A percentile compares a stretch with the other conserved stretches of the same genome.
Evolutionary conservation across 2,329 filamentous ascomycete species (phyloP).

Genomic region (Aspergillus sp.): DNA sequence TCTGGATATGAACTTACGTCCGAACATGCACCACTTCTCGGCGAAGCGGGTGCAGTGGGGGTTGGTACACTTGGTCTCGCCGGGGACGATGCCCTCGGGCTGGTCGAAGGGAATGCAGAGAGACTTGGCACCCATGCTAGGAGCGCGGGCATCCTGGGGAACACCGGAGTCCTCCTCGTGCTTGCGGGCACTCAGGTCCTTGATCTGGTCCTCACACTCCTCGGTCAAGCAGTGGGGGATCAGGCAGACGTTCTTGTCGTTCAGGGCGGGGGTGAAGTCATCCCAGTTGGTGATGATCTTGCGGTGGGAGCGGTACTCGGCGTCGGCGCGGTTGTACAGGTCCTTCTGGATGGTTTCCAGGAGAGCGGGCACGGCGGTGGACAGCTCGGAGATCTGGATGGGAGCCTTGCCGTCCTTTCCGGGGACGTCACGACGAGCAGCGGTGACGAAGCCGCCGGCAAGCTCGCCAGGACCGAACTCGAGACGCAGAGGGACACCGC

Average conservation of each 20-base stretch:
- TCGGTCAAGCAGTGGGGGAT: slow-evolving; percentile 85
- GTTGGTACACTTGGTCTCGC: slow-evolving; percentile 88
- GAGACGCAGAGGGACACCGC: slow-evolving; percentile 88
- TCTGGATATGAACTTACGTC: slow-evolving; percentile 54
- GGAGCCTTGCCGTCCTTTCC: slow-evolving; percentile 71
- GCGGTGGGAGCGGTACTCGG: slow-evolving; percentile 76
- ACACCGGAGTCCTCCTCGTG: slow-evolving; percentile 63
- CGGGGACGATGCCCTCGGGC: slow-evolving; percentile 74
- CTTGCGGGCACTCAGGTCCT: slow-evolving; percentile 82
- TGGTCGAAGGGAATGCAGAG: slow-evolving; percentile 83
- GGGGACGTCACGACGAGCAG: slow-evolving; percentile 78
- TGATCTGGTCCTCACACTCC: slow-evolving; percentile 91
- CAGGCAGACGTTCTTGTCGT: slow-evolving; percentile 87
- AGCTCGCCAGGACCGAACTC: slow-evolving; percentile 96
- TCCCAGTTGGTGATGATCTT: slow-evolving; percentile 83
- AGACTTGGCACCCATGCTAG: slow-evolving; percentile 75
- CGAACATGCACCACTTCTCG: slow-evolving; percentile 91
- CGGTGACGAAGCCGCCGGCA: slow-evolving; percentile 79
- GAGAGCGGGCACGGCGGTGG: slow-evolving; percentile 72
- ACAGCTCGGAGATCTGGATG: slow-evolving; percentile 73
- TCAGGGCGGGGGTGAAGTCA: slow-evolving; percentile 84
- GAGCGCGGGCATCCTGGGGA: slow-evolving; percentile 70
- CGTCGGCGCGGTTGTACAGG: slow-evolving; percentile 75
- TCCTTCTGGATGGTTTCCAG: slow-evolving; percentile 89
- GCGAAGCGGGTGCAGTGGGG: slow-evolving; percentile 77